Base-by-base conservation (phyloP, 495 filamentous ascomycete species). In the Pseudevernia furfuracea region DNA sequence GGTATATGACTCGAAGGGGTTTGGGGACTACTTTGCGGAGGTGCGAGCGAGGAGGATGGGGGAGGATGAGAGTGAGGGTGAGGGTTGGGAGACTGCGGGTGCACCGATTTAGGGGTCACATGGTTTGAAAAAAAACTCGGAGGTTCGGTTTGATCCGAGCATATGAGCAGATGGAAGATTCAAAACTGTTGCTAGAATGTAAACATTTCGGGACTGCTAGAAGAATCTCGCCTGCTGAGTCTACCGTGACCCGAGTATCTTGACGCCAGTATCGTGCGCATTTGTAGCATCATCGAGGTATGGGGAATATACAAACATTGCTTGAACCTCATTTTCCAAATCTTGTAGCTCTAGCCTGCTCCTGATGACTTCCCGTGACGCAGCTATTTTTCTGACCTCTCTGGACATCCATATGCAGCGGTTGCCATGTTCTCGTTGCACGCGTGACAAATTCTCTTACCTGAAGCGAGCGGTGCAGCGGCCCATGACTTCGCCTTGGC, bases 401-500 rank as follows among this genome's bases (percentile, higher is more conserved):
- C 38, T 11, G n/a, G 14, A 21, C n/a, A 14, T 36, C 4, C 37
- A 21, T 36, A 25, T 44, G 38, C 19, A 41, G 25, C 49, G n/a
- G 12, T 14, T 8, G 25, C 21, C 58, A 34, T 43, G 14, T 34
- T 39, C 38, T n/a, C 41, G 2, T 34, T 41, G 49, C 32, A 23
- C 28, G 49, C 49, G 46, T 28, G 38, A 19, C 2, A 1, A 17
- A n/a, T 5, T 15, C 32, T 59, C 56, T 74, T 74, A 83, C 70
- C 80, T 77, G 76, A 97, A 97, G 72, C 91, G 85, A 58, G 92
- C 89, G 57, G 91, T 84, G 85, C 92, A 97, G 59, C 92, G 86
- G 66, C 94, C 94, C 94, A 98, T 98, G 65, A 98, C 90, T 77
- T 97, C 94, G 71, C 95, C 95, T 72, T 98, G 94, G 78, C 94